A percentile compares a stretch with the other conserved stretches of the same genome.
Conservation (phyloP, 768 basidiomycete species). For the Ephemerocybe angulata region DNA sequence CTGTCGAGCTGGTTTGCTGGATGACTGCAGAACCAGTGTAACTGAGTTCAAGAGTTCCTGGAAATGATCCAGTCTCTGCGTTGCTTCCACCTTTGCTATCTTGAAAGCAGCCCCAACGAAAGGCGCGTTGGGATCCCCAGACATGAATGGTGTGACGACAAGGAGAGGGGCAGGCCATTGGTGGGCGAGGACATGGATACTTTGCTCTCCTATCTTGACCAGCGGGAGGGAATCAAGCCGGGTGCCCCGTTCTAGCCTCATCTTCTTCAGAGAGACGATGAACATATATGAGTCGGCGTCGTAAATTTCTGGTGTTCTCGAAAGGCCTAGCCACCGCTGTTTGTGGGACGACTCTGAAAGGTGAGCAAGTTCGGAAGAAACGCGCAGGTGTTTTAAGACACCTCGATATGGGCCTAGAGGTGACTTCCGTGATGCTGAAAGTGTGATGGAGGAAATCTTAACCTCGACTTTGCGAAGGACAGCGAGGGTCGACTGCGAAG, state of each 20-base stretch:
- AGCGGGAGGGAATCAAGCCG: conserved; percentile 36
- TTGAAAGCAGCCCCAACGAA: conserved; percentile 46
- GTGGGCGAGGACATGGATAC: conserved; percentile 41
- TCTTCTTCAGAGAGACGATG: conserved; percentile 37
- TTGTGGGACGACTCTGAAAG: conserved; percentile 43
- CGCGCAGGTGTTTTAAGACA: conserved; percentile 36
- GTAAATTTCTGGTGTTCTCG: conserved; percentile 27
- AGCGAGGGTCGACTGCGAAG: conserved; percentile 41
- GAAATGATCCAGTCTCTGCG: conserved; percentile 53
- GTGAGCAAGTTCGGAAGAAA: conserved; percentile 47
- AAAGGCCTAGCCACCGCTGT: conserved; percentile 49
- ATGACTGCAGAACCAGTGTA: not conserved
- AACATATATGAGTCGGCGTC: conserved; percentile 50
- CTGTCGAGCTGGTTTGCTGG: conserved; percentile 14
- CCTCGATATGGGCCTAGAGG: conserved; percentile 39
- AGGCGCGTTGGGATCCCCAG: conserved; percentile 57
- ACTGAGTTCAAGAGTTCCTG: conserved; percentile 32
- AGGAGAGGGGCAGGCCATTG: conserved; percentile 67
- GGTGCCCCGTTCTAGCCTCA: conserved; percentile 44
- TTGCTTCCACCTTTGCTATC: conserved; percentile 44
- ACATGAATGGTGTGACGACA: conserved; percentile 42
- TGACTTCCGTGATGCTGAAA: conserved; percentile 35
- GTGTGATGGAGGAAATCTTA: conserved; percentile 43
- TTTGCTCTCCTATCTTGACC: conserved; percentile 37
- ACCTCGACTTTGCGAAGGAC: conserved; percentile 43